These are phyloP conservation scores for Madurella mycetomatis DNA, from an alignment of 2,329 filamentous ascomycete genomes.

Conservation along the genomic window DNA sequence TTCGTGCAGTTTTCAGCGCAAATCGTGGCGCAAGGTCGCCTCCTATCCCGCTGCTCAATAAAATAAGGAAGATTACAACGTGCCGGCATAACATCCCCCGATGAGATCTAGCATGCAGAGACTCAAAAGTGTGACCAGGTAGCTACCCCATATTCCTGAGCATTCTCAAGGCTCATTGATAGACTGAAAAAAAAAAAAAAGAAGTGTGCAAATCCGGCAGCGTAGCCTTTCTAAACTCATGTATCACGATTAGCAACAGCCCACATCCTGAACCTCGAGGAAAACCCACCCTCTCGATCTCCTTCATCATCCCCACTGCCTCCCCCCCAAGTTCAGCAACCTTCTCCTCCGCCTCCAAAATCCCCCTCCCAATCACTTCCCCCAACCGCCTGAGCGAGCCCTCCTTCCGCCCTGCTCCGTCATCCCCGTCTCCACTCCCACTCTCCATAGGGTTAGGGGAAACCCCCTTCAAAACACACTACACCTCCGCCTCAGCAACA, in stretches of 20 bases:
- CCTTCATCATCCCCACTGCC: conserved; percentile 14
- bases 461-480: conserved; percentile 3
- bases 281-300: conserved; percentile 20
- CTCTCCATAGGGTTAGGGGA: neutral
- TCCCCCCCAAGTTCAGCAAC: conserved; percentile 13
- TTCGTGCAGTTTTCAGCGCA: no score
- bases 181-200: conserved; percentile 21
- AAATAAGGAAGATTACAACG: neutral
- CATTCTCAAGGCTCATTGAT: conserved; percentile 19
- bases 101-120: neutral
- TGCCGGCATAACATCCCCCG: neutral
- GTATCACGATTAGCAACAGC: neutral
- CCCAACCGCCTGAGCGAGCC: conserved; percentile 9
- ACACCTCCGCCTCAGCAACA: conserved; percentile 15
- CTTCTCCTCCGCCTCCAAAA: conserved; percentile 17
- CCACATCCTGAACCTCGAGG: neutral
- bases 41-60: neutral
- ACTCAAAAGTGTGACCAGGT: neutral
- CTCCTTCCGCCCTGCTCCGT: conserved; percentile 3
- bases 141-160: neutral
- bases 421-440: neutral
- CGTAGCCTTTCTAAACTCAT: conserved; percentile 21
- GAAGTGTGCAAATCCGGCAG: conserved; percentile 17
- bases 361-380: conserved; percentile 13
- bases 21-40: no score